Base-by-base conservation (phyloP, 2,329 filamentous ascomycete genomes). In the Sordariomycetes sp. region DNA sequence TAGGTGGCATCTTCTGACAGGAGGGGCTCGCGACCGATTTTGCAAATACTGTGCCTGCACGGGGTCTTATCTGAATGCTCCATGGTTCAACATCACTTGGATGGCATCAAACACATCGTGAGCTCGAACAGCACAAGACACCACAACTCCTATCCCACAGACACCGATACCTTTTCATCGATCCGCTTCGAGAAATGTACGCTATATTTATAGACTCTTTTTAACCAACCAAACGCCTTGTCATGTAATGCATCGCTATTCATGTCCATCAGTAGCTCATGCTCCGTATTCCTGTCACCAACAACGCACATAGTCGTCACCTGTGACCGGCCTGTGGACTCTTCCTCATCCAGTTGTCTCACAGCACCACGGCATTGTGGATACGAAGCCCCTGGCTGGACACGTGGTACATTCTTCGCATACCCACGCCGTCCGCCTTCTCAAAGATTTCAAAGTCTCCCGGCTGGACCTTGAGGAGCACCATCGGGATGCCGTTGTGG, bases 341-440 rank as follows among this genome's bases (percentile, higher is more conserved):
- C n/a, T n/a, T n/a, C n/a, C n/a, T n/a, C n/a, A n/a, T n/a, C n/a
- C n/a, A n/a, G n/a, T n/a, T 7, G 25, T 5, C 6, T 46, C 47
- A 61, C 28, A 64, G 38, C 11, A 93, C 75, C 48, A 87, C 66
- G 46, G 94, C 62, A 63, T 95, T 95, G 32, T 70, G 72, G 46
- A 96, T 84, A 42, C 73, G 68, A 29, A 87, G 59, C 0, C 87
- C 88, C 56, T 90, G 79, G 42, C 86, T 93, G 50, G 82, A 75
- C 28, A 95, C 77, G 48, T 75, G 75, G 56, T 87, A 95, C 47
- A 85, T 68, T 52, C 87, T 72, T 49, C 83, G 75, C 40, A 95
- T 62, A 0, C 86, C 87, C 3, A 95, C 56, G 4, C 75, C 79
- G 35, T 64, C 68, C n/a, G 82, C 77, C 29, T 63, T 60, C 27